These are phyloP conservation scores for Penicillium antarcticum DNA, from an alignment of 495 filamentous ascomycete genomes.

Conservation along the genomic window DNA sequence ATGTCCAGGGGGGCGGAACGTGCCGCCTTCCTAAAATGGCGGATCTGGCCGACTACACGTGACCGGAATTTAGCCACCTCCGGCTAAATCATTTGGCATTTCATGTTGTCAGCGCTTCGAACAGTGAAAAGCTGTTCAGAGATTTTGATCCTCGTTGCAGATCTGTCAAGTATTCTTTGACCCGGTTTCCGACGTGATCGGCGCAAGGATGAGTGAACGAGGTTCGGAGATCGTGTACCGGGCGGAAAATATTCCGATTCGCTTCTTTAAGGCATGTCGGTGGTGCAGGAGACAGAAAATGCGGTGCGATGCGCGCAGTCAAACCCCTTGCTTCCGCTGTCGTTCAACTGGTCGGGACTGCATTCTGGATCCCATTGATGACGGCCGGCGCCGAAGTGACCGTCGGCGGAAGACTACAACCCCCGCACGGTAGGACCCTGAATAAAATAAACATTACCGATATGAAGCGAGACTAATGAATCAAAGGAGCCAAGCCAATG, in stretches of 20 bases:
- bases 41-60: neutral
- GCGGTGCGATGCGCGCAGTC: constrained; percentile 42
- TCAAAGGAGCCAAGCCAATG: constrained; percentile 17
- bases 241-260: constrained; percentile 32
- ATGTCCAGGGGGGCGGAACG: too few relatives aligned
- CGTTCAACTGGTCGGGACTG: constrained; percentile 37
- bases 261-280: constrained; percentile 43
- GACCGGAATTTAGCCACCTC: constrained; percentile 3
- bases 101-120: neutral
- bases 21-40: neutral
- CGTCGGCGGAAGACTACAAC: constrained; percentile 26
- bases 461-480: constrained; percentile 4
- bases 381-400: constrained; percentile 24
- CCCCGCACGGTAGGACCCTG: constrained; percentile 17
- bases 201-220: constrained; percentile 25
- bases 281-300: constrained; percentile 43
- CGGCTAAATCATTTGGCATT: constrained; percentile 1
- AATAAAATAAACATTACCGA: neutral
- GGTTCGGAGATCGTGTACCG: constrained; percentile 33
- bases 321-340: constrained; percentile 41
- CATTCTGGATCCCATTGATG: constrained; percentile 38
- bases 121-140: neutral
- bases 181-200: too few relatives aligned
- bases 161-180: too few relatives aligned
- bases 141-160: neutral